Base-by-base conservation (phyloP, 2,329 filamentous ascomycete genomes). In the Penicillium sumatraense region DNA sequence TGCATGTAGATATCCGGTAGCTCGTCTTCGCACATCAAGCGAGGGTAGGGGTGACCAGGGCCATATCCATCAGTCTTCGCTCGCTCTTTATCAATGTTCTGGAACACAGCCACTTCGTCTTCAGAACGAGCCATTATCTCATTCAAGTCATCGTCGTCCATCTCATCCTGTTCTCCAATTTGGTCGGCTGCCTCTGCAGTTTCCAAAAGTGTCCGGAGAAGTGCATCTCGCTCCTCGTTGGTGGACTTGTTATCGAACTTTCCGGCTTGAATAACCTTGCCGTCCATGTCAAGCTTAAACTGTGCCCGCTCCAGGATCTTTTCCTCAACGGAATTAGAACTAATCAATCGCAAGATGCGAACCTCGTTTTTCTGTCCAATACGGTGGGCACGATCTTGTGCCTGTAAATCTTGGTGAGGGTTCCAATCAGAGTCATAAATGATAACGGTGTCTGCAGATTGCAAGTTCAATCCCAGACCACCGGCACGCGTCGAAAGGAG, bases 401-500 rank as follows among this genome's bases (percentile, higher is more conserved):
- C 95, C 75, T 99, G 95, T 76, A 99, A 81, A 89, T 99, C 95
- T 76, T 99, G 95, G 73, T 98, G 93, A 72, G 95, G 95, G 75
- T 99, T 99, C 95, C 95, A 99, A 79, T 99, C 95, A 0, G 95
- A 99, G 72, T 99, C 95, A 77, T 97, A 99, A 70, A 99, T 99
- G 76, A 99, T 97, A 79, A 99, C 95, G 1, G 95, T 99, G 75
- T 99, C 95, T 38, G 95, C 95, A 42, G 93, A 97, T 76, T 99
- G 95, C 73, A 99, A 76, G 70, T 99, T 99, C 64, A 99, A 84
- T 83, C 95, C 95, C 10, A 99, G 84, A 85, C 95, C 95, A 88
- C 95, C 95, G 59, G 95, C 95, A 81, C 95, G 93, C 21, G 95
- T 99, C 3, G 95, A 99, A n/a, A 99, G 85, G 74, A 99, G 78